Conservation (phyloP, 2,329 filamentous ascomycete genomes). For the Paraconiothyrium sp. region DNA sequence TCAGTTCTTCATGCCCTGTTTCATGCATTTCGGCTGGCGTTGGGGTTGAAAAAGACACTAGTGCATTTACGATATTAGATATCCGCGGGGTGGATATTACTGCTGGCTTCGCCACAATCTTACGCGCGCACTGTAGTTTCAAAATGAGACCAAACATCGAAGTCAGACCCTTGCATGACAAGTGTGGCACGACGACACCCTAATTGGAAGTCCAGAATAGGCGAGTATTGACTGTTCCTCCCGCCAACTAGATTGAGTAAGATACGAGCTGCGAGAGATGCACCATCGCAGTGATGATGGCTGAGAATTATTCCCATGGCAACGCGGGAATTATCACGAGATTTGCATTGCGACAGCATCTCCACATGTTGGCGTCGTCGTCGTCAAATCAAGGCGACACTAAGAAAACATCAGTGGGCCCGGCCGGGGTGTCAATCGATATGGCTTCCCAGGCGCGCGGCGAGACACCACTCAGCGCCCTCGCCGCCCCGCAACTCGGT, state of each 20-base stretch:
- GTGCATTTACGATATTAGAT: not conserved
- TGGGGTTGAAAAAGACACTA: conserved; percentile 1
- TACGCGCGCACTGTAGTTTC: conserved; percentile 5
- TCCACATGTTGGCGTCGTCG: not conserved
- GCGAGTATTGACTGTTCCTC: conserved; percentile 7
- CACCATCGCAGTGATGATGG: too few relatives aligned
- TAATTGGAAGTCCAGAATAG: not conserved
- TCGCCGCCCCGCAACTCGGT: conserved; percentile 6
- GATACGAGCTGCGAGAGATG: not conserved
- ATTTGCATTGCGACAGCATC: not conserved
- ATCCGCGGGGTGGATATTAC: not conserved
- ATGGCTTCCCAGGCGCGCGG: not conserved
- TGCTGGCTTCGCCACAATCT: conserved; percentile 4
- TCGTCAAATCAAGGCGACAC: conserved; percentile 16
- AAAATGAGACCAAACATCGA: not conserved
- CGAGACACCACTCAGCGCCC: not conserved
- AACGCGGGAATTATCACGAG: not conserved
- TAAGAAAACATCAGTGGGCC: conserved; percentile 3
- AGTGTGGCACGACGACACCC: not conserved
- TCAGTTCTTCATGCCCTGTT: not conserved
- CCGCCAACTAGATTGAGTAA: not conserved
- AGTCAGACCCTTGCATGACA: not conserved
- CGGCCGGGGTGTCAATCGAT: not conserved
- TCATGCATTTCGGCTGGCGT: conserved; percentile 13
- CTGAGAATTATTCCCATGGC: too few relatives aligned